Conservation (phyloP, 1,284 basidiomycete genomes). For the Porodaedalea pini region DNA sequence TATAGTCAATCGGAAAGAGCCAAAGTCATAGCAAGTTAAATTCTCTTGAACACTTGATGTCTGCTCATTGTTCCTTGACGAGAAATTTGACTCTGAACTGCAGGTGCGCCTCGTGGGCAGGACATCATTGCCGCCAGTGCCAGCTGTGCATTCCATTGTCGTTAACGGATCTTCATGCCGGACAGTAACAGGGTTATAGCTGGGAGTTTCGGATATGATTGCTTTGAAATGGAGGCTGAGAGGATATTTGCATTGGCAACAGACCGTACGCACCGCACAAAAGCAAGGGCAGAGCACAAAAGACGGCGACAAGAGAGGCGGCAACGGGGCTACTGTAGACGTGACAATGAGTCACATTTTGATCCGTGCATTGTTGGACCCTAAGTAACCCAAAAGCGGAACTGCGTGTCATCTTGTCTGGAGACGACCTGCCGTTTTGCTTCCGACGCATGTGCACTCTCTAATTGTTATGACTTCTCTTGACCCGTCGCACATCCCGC, state of each 20-base stretch:
- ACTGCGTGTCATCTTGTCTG: neutral
- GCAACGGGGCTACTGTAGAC: neutral
- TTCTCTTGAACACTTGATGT: neutral
- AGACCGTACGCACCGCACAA: no score
- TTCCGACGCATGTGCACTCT: neutral
- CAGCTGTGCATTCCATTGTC: conserved; percentile 1
- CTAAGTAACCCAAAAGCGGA: neutral
- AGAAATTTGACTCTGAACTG: neutral
- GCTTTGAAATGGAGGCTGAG: no score
- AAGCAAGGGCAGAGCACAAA: no score
- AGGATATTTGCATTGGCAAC: no score
- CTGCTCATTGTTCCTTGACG: neutral
- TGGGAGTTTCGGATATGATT: no score
- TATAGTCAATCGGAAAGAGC: neutral
- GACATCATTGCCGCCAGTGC: conserved; percentile 2
- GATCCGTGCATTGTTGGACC: no score
- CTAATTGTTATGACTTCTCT: conserved; percentile 10
- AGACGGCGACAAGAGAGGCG: neutral
- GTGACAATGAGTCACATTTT: neutral
- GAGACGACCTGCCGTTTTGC: neutral
- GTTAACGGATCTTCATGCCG: neutral
- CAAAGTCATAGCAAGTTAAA: neutral
- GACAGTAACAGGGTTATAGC: neutral
- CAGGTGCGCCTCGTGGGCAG: neutral
- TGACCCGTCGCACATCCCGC: conserved; percentile 12